Conservation (phyloP, 2,329 filamentous ascomycete species). For the Penicillium freii region DNA sequence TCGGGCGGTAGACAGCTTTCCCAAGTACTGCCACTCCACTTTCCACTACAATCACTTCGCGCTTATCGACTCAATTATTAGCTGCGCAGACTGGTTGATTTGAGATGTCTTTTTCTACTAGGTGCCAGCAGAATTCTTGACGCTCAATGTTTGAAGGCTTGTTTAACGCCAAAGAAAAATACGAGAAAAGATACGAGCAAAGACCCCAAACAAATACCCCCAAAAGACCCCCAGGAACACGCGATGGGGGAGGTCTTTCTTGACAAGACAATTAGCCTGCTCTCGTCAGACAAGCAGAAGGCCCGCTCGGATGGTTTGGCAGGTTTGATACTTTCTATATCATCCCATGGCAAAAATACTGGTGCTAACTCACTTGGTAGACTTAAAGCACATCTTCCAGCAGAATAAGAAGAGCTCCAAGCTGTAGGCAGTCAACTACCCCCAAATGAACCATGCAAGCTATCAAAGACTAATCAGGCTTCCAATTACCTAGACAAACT, state of each 20-base stretch:
- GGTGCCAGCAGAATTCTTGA: not conserved
- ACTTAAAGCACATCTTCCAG: constrained; percentile 57
- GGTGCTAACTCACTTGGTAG: constrained; percentile 26
- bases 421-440: constrained; percentile 29
- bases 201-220: not conserved
- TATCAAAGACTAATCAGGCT: constrained; percentile 14
- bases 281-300: constrained; percentile 45
- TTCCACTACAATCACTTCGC: constrained; percentile 5
- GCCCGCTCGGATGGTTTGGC: constrained; percentile 53
- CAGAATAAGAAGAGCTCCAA: constrained; percentile 48
- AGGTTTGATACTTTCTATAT: constrained; percentile 30
- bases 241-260: constrained; percentile 46
- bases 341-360: not conserved
- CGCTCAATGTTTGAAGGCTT: not conserved
- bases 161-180: not conserved
- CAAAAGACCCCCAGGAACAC: not conserved
- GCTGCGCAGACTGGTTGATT: constrained; percentile 3
- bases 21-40: constrained; percentile 13
- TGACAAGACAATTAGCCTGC: constrained; percentile 41
- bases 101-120: not conserved
- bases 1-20: constrained; percentile 25
- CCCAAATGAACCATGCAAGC: not conserved
- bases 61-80: constrained; percentile 5
- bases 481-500: constrained; percentile 31
- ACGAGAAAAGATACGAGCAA: not conserved